A percentile compares a stretch with the other conserved stretches of the same genome.
These are phyloP conservation scores for Agaricus subrufescens DNA, from an alignment of 768 basidiomycete species.

Conservation along the genomic window DNA sequence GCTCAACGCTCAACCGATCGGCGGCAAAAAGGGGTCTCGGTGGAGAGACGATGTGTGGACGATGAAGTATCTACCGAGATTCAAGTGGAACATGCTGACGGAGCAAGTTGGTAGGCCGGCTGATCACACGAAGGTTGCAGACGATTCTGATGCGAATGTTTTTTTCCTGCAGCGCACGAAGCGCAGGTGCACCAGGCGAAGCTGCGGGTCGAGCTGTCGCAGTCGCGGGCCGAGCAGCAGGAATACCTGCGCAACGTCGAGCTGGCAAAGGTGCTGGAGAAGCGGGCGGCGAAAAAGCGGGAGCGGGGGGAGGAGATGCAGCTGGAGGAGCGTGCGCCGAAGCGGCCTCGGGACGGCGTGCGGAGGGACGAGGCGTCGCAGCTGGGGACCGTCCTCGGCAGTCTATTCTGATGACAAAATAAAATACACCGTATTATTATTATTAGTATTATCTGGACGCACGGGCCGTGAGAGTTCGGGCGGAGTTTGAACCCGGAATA, in stretches of 20 bases:
- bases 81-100: constrained; percentile 98
- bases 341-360: constrained; percentile 20
- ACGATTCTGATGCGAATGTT: background rate
- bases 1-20: constrained; percentile 94
- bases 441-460: constrained; percentile 14
- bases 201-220: constrained; percentile 86
- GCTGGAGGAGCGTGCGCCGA: constrained; percentile 24
- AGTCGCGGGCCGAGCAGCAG: constrained; percentile 83
- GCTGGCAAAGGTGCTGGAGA: constrained; percentile 80
- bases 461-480: constrained; percentile 29
- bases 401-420: constrained; percentile 38
- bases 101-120: constrained; percentile 88
- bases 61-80: constrained; percentile 96
- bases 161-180: constrained; percentile 69
- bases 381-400: constrained; percentile 42
- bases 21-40: constrained; percentile 84
- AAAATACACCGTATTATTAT: background rate
- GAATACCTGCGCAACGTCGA: constrained; percentile 95
- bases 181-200: constrained; percentile 83
- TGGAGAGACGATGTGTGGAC: constrained; percentile 99
- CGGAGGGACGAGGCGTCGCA: constrained; percentile 16
- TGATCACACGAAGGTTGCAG: background rate
- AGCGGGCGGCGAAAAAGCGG: constrained; percentile 65
- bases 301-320: constrained; percentile 52
- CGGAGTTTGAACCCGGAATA: constrained; percentile 38